Base-by-base conservation (phyloP, 169 alveolate genomes). In the Amoebophrya sp. region DNA sequence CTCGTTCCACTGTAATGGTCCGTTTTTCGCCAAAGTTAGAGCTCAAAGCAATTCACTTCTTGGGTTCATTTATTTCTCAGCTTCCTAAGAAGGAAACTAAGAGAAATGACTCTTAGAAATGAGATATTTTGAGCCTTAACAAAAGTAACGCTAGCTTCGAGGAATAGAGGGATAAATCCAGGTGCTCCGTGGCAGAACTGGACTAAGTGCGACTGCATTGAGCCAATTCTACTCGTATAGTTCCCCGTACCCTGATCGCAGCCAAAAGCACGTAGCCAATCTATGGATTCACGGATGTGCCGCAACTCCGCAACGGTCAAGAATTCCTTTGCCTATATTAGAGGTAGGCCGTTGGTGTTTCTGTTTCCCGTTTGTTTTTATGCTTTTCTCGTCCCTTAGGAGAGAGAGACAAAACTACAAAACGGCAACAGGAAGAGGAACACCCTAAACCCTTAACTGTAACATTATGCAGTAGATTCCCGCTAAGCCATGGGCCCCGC, bases 121-220 rank as follows among this genome's bases (percentile, higher is more conserved):
- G n/a, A n/a, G n/a, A n/a, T n/a, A n/a, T 47, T 18, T 65, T 65
- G 3, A 29, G 18, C 83, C 0, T 65, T 65, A 29, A 6, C 65
- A 47, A 47, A 65, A 6, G 26, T 65, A 1, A 0, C 83, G 83
- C 33, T 6, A 10, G 33, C 2, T 36, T 6, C 33, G 83, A 65
- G 3, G 83, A 65, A 65, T 1, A 65, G 83, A 29, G 83, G 83
- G 83, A 65, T 65, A 36, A 65, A 65, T 10, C 83, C 83, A 6
- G 83, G 83, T 36, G 83, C 83, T 6, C 83, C 83, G 83, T 65
- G 83, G 33, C 83, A 65, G 26, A 65, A 65, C 26, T 65, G 83
- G 36, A 65, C 83, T 36, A 65, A 36, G 2, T 65, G 2, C 33
- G 83, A 1, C 38, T 26, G 39, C 83, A 65, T 65, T 29, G 83